Conservation (phyloP, 2,329 filamentous ascomycete genomes). For the Myriosclerotinia curreyana region DNA sequence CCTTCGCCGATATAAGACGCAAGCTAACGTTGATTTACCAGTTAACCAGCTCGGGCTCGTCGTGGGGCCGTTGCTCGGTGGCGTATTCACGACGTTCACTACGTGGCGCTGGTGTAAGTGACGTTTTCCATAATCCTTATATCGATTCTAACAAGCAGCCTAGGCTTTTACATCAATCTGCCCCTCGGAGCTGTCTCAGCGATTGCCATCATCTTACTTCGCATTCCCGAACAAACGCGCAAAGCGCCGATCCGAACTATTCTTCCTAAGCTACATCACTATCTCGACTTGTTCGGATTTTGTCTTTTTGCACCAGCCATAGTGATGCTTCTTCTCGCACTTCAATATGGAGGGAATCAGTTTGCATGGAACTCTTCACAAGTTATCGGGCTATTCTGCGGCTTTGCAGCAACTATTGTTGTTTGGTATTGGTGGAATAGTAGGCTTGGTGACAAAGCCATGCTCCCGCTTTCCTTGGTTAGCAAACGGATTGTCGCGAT, state of each 20-base stretch:
- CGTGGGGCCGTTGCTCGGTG: too few relatives aligned
- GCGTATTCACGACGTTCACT: constrained; percentile 37
- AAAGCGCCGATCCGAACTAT: constrained; percentile 11
- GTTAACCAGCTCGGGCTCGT: constrained; percentile 28
- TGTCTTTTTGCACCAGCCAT: constrained; percentile 38
- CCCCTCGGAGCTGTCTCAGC: constrained; percentile 42
- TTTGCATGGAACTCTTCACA: constrained; percentile 36
- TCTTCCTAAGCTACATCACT: constrained; percentile 20
- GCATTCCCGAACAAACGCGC: constrained; percentile 33
- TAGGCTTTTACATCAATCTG: constrained; percentile 43
- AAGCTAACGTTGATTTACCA: constrained; percentile 14
- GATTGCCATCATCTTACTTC: constrained; percentile 41
- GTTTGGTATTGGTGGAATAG: constrained; percentile 34
- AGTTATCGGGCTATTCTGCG: constrained; percentile 34
- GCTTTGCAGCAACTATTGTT: constrained; percentile 27
- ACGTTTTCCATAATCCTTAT: not conserved
- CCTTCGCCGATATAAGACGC: constrained; percentile 22
- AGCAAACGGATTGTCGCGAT: constrained; percentile 28
- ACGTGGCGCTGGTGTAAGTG: constrained; percentile 38
- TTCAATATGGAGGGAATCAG: constrained; percentile 37
- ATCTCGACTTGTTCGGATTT: constrained; percentile 41
- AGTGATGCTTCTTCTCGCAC: constrained; percentile 40
- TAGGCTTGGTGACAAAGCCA: constrained; percentile 31
- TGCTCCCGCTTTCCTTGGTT: constrained; percentile 34
- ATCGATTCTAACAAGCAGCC: not conserved